phyloP scores from a whole-genome alignment of 2,329 filamentous ascomycete species.

The Teratosphaeria nubilosa region DNA sequence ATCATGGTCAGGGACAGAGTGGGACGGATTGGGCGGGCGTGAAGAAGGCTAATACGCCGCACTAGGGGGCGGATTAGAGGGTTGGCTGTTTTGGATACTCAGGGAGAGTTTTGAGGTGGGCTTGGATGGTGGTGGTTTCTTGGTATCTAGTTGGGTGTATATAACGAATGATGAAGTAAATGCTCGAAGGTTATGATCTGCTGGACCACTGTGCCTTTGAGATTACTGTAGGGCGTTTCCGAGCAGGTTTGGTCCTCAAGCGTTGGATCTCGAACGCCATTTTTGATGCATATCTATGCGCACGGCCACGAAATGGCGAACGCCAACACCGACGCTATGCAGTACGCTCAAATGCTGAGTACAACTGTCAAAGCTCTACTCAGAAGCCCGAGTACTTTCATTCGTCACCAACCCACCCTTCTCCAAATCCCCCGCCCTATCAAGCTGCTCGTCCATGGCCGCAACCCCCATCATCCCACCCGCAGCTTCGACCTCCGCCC shows the following conservation, averaged over 20 bases:
- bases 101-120: not conserved
- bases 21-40: not conserved
- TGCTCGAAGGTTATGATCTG: too few species aligned
- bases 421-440: constrained; percentile 17
- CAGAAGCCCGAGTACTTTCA: not conserved
- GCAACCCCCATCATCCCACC: constrained; percentile 34
- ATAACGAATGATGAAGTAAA: not conserved
- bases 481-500: constrained; percentile 20
- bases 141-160: not conserved
- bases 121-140: not conserved
- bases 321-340: not conserved
- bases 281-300: too few species aligned
- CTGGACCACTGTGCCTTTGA: too few species aligned
- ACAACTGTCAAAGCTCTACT: not conserved
- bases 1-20: constrained; percentile 7
- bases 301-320: too few species aligned
- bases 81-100: not conserved
- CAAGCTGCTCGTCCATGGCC: constrained; percentile 21
- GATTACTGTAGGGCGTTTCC: too few species aligned
- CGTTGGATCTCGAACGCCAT: too few species aligned
- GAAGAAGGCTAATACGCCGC: not conserved
- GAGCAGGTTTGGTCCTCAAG: too few species aligned
- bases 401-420: constrained; percentile 1
- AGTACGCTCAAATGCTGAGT: not conserved
- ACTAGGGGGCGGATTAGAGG: too few species aligned